Evolutionary conservation across 148 eudicot species (phyloP).

Genomic region (Tetragonia tetragonoides): DNA sequence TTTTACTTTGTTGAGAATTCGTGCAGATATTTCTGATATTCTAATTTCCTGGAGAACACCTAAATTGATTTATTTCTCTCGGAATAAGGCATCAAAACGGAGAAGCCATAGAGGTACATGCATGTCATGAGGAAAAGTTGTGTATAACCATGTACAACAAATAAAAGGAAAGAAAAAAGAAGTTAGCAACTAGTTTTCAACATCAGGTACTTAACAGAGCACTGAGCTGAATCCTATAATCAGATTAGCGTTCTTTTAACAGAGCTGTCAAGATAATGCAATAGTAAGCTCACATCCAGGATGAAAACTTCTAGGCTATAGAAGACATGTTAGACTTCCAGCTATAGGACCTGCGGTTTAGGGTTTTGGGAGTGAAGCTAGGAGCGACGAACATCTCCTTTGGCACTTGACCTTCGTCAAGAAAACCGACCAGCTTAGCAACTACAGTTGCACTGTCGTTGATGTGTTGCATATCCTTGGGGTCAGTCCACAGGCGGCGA

Average conservation of each 20-base stretch:
- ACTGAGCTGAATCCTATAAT: not conserved
- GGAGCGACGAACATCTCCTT: slow-evolving; percentile 89
- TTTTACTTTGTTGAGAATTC: not conserved
- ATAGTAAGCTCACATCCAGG: too few species aligned
- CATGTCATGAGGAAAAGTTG: not conserved
- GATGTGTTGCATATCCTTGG: slow-evolving; percentile 61
- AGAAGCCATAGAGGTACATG: not conserved
- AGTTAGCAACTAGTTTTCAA: slow-evolving; percentile 11
- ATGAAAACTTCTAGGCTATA: slow-evolving; percentile 8
- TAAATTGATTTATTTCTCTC: not conserved
- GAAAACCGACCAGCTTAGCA: slow-evolving; percentile 69
- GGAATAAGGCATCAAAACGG: not conserved
- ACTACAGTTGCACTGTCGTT: slow-evolving; percentile 75
- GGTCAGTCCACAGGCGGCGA: slow-evolving; percentile 54
- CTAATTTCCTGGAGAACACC: not conserved
- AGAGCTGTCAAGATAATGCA: not conserved
- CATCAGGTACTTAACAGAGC: not conserved
- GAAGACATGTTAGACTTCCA: slow-evolving; percentile 40
- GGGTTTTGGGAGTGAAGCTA: slow-evolving; percentile 41
- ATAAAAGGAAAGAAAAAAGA: not conserved
- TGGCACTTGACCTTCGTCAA: slow-evolving; percentile 50
- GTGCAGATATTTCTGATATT: too few species aligned
- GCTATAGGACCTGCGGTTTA: slow-evolving; percentile 47
- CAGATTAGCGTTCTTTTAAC: not conserved
- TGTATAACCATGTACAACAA: not conserved